These are phyloP conservation scores for Staphylotrichum tortipilum DNA, from an alignment of 495 filamentous ascomycete species.

Conservation along the genomic window DNA sequence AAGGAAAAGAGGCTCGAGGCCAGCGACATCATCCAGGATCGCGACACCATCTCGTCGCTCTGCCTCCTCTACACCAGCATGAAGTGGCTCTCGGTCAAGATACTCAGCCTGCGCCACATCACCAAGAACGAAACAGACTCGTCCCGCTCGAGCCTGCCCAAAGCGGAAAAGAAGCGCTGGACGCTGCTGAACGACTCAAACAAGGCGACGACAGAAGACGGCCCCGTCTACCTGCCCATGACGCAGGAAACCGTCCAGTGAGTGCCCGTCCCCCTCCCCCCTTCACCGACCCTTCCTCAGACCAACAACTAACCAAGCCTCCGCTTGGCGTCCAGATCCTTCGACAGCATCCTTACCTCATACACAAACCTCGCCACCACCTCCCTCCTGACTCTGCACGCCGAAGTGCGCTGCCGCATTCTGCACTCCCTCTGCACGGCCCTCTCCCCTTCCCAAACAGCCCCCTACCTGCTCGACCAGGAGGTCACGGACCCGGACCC, in stretches of 20 bases:
- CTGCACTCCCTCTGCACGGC: slow-evolving; percentile 56
- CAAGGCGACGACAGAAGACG: slow-evolving; percentile 38
- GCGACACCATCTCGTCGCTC: slow-evolving; percentile 71
- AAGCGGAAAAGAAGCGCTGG: slow-evolving; percentile 60
- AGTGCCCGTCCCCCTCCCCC: slow-evolving; percentile 16
- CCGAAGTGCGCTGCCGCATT: slow-evolving; percentile 76
- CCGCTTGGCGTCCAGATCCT: slow-evolving; percentile 48
- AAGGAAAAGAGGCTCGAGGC: slow-evolving; percentile 56
- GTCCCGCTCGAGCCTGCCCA: slow-evolving; percentile 37
- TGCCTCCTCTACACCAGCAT: slow-evolving; percentile 92
- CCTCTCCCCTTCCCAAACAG: slow-evolving; percentile 42
- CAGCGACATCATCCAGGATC: slow-evolving; percentile 79
- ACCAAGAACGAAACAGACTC: slow-evolving; percentile 48
- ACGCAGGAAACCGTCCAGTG: slow-evolving; percentile 73
- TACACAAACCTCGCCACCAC: slow-evolving; percentile 68
- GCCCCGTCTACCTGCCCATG: slow-evolving; percentile 77
- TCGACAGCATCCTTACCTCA: slow-evolving; percentile 75
- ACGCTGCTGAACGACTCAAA: slow-evolving; percentile 60
- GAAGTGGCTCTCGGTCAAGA: slow-evolving; percentile 88
- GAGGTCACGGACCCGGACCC: slow-evolving; percentile 71
- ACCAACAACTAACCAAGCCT: slow-evolving; percentile 15
- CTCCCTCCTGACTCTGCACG: slow-evolving; percentile 73
- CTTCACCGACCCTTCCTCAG: background rate
- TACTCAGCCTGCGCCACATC: slow-evolving; percentile 66
- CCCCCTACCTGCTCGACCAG: slow-evolving; percentile 64